Conservation (phyloP, 805 yeast genomes). For the Kuraishia piskuri region DNA sequence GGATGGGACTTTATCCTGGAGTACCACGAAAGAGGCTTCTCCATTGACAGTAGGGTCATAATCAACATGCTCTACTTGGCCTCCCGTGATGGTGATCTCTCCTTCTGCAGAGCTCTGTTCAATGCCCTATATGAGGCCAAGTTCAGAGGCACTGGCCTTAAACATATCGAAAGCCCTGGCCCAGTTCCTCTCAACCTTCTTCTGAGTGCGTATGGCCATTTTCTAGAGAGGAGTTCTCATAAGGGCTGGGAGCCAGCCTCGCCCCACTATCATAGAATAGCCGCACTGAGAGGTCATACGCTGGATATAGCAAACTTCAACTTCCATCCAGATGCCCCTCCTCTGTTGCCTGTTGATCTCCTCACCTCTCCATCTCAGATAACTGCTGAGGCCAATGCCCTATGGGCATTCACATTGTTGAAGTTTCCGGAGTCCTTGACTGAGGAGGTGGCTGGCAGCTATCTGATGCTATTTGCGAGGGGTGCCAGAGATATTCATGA, state of each 20-base stretch:
- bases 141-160: conserved; percentile 4
- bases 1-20: conserved; percentile 80
- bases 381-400: conserved; percentile 68
- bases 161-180: neutral
- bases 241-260: neutral
- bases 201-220: conserved; percentile 30
- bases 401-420: conserved; percentile 51
- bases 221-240: neutral
- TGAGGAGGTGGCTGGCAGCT: conserved; percentile 36
- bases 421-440: conserved; percentile 34
- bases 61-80: conserved; percentile 69
- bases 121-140: conserved; percentile 31
- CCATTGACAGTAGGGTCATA: conserved; percentile 33
- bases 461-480: conserved; percentile 36
- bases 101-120: conserved; percentile 62
- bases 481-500: conserved; percentile 24
- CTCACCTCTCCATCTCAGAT: conserved; percentile 32
- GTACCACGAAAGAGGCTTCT: conserved; percentile 35
- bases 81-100: conserved; percentile 73
- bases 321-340: conserved; percentile 35
- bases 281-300: conserved; percentile 28
- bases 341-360: conserved; percentile 57
- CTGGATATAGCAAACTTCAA: conserved; percentile 20
- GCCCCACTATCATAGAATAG: conserved; percentile 10
- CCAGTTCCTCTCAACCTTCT: conserved; percentile 25